These are phyloP conservation scores for Pseudoperonospora humuli DNA, from an alignment of 352 stramenopile genomes.

Conservation along the genomic window DNA sequence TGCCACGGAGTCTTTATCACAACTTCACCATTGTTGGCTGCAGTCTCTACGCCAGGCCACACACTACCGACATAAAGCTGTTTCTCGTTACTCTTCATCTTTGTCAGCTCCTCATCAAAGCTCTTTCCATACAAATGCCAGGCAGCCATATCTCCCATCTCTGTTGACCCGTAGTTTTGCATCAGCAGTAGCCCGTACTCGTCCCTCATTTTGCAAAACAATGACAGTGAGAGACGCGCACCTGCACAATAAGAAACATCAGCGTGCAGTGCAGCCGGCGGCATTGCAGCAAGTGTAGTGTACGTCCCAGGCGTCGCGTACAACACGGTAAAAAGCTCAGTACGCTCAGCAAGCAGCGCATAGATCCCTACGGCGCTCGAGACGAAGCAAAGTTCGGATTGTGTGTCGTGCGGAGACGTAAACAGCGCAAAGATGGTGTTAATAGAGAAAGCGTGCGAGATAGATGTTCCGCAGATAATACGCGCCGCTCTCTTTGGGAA, in stretches of 20 bases:
- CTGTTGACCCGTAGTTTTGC: constrained; percentile 85
- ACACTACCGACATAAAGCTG: constrained; percentile 56
- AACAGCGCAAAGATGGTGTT: constrained; percentile 80
- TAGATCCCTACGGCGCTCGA: constrained; percentile 43
- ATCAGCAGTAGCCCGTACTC: constrained; percentile 63
- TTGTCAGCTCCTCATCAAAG: constrained; percentile 30
- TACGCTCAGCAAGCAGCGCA: constrained; percentile 32
- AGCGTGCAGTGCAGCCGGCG: constrained; percentile 38
- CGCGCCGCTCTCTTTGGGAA: constrained; percentile 55
- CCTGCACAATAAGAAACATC: constrained; percentile 74
- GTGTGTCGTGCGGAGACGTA: constrained; percentile 47
- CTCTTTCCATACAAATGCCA: constrained; percentile 45
- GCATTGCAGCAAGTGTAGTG: constrained; percentile 48
- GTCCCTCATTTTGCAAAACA: constrained; percentile 46
- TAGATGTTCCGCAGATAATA: constrained; percentile 71
- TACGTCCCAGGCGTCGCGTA: constrained; percentile 81
- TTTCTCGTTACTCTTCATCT: constrained; percentile 31
- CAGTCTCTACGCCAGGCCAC: constrained; percentile 60
- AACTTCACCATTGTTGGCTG: constrained; percentile 49
- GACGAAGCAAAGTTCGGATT: constrained; percentile 67
- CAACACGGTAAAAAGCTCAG: constrained; percentile 42
- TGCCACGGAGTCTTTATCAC: constrained; percentile 78
- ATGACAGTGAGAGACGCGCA: constrained; percentile 36
- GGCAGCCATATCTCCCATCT: constrained; percentile 73
- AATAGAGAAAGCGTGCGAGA: constrained; percentile 81